phyloP scores from a whole-genome alignment of 1,284 basidiomycete genomes.

The Sporisorium sorghi region DNA sequence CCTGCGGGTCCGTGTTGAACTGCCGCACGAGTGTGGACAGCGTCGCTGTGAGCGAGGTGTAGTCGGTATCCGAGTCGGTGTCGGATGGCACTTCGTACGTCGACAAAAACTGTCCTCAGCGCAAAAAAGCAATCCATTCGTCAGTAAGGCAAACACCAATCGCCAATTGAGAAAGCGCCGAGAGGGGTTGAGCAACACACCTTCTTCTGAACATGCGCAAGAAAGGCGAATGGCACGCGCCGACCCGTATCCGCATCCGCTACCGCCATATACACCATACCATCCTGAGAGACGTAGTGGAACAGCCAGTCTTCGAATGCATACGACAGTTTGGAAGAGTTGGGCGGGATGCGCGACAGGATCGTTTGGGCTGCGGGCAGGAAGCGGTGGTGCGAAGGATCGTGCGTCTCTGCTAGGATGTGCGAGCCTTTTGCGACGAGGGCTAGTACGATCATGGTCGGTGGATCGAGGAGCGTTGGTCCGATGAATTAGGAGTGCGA shows the following conservation, averaged over 20 bases:
- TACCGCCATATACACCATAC: slow-evolving; percentile 88
- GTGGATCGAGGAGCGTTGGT: no score
- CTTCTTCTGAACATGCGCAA: slow-evolving; percentile 84
- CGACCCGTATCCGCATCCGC: slow-evolving; percentile 80
- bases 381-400: slow-evolving; percentile 60
- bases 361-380: slow-evolving; percentile 84
- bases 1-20: slow-evolving; percentile 88
- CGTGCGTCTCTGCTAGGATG: slow-evolving; percentile 61
- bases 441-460: slow-evolving; percentile 63
- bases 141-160: no score
- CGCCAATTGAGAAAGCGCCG: no score
- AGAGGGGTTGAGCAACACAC: slow-evolving; percentile 54
- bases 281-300: slow-evolving; percentile 79
- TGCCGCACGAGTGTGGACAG: slow-evolving; percentile 72
- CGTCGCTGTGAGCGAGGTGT: slow-evolving; percentile 23
- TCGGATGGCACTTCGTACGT: slow-evolving; percentile 28
- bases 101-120: slow-evolving; percentile 35
- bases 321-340: slow-evolving; percentile 91
- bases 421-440: slow-evolving; percentile 57
- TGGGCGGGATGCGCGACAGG: slow-evolving; percentile 91
- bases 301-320: slow-evolving; percentile 81
- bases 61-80: slow-evolving; percentile 21
- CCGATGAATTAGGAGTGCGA: no score
- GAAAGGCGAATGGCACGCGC: slow-evolving; percentile 92
- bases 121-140: background rate